These are phyloP conservation scores for Clarireedia monteithiana DNA, from an alignment of 2,329 filamentous ascomycete genomes.

Conservation along the genomic window DNA sequence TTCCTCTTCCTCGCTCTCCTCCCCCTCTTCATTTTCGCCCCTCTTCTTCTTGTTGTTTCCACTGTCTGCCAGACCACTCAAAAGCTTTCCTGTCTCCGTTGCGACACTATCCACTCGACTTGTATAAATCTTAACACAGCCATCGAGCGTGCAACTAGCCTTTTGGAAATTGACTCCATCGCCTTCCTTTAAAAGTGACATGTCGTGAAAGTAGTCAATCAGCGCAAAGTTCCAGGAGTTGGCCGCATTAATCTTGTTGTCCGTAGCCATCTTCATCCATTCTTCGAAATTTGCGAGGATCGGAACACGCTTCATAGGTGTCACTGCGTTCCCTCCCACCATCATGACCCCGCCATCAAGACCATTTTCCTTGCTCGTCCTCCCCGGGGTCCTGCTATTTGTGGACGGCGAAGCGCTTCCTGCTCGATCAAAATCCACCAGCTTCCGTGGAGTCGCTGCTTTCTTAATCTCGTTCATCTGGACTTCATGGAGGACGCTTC, in stretches of 20 bases:
- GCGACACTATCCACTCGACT: constrained; percentile 97
- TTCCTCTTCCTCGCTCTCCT: constrained; percentile 47
- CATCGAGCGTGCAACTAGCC: constrained; percentile 92
- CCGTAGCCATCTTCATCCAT: constrained; percentile 99
- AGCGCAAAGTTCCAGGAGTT: constrained; percentile 99
- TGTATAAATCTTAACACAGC: constrained; percentile 98
- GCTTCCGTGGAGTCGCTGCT: constrained; percentile 66
- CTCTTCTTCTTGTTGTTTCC: constrained; percentile 67
- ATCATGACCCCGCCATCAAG: constrained; percentile 51
- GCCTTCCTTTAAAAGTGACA: constrained; percentile 93
- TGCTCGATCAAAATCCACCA: constrained; percentile 48
- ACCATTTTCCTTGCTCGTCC: constrained; percentile 36
- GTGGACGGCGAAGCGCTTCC: constrained; percentile 50
- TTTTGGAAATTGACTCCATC: constrained; percentile 98
- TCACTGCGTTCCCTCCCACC: constrained; percentile 69
- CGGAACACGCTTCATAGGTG: constrained; percentile 92
- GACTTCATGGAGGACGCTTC: constrained; percentile 80
- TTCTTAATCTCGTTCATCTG: constrained; percentile 90
- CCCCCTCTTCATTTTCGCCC: constrained; percentile 56
- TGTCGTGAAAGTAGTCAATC: constrained; percentile 99
- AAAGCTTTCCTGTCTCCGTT: constrained; percentile 88
- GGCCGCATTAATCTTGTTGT: constrained; percentile 97
- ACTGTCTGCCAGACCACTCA: constrained; percentile 89
- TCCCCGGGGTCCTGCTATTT: constrained; percentile 46
- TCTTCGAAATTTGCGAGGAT: constrained; percentile 98